A percentile compares a stretch with the other conserved stretches of the same genome.
Conservation (phyloP, 192 early-diverging fungal species). For the Phlyctochytrium bullatum region DNA sequence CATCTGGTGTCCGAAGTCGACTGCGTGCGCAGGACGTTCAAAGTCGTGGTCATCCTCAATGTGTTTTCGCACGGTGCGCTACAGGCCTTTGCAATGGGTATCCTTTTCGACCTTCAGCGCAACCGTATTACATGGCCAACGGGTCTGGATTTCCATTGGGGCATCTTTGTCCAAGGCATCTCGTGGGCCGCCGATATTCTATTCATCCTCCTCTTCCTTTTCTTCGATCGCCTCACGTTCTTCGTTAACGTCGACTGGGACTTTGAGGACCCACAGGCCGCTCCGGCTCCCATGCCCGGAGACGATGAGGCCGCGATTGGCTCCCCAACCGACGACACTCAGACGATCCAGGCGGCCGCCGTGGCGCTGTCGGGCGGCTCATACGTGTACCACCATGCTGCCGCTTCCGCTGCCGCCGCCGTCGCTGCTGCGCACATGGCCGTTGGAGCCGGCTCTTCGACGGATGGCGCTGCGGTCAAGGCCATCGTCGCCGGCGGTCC, state of each 20-base stretch:
- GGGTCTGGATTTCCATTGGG: background rate
- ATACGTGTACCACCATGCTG: no score
- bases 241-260: slow-evolving; percentile 4
- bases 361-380: no score
- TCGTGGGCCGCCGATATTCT: background rate
- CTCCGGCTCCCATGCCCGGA: no score
- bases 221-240: slow-evolving; percentile 1
- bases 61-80: background rate
- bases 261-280: no score
- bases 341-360: no score
- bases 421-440: background rate
- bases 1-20: background rate
- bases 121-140: background rate
- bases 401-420: background rate
- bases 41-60: background rate
- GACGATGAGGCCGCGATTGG: background rate
- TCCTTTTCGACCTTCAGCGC: background rate
- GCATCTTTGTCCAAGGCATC: background rate
- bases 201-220: slow-evolving; percentile 1
- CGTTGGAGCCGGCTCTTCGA: background rate
- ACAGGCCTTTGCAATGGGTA: background rate
- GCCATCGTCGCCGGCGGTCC: background rate
- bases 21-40: background rate
- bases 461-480: background rate
- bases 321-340: background rate